Evolutionary conservation across 2,329 filamentous ascomycete species (phyloP), one percentile per base, ranked within the genome.

Genomic region (Cytospora piceicola): DNA sequence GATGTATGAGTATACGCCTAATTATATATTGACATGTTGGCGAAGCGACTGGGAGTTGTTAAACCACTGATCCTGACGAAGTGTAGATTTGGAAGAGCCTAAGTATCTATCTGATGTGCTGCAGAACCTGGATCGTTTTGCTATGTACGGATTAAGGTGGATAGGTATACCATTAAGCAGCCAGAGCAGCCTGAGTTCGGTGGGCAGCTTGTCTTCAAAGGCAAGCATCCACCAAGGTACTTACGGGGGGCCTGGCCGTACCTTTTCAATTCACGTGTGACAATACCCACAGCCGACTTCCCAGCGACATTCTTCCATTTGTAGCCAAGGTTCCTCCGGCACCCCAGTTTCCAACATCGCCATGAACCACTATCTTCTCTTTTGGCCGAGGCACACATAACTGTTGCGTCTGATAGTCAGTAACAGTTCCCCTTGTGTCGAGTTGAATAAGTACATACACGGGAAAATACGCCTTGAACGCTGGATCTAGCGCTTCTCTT

Each of bases 361-460:
- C 29, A 36, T 52, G 24, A 39, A 22, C 17, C 24, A 27, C 54
- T 59, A 70, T 20, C 75, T 78, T 64, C 84, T 82, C 69, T 89
- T 89, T 68, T 81, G 81, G 58, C 86, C 87, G 70, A 89, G 88
- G 69, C 85, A 88, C 46, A 89, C 83, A 72, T 89, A 88, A 69
- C 85, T 88, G 65, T 63, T 22, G 30, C 64, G 61, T 61, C 54
- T 30, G 12, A 27, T 30, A 17, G 17, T 51, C 61, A 57, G 61
- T 57, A 22, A 57, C 15, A 27, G 17, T 51, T 17, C 30, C 57
- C 2, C 9, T 24, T 3, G 11, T 32, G 15, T 57, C 61, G 39
- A 11, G 24, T 17, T 27, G n/a, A 11, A 49, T 49, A 80, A 11
- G 24, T 49, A 80, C 84, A 81, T 76, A 88, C 82, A 88, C 72